Conservation (phyloP, 257 asterid genomes). For the Gardenia jasminoides region DNA sequence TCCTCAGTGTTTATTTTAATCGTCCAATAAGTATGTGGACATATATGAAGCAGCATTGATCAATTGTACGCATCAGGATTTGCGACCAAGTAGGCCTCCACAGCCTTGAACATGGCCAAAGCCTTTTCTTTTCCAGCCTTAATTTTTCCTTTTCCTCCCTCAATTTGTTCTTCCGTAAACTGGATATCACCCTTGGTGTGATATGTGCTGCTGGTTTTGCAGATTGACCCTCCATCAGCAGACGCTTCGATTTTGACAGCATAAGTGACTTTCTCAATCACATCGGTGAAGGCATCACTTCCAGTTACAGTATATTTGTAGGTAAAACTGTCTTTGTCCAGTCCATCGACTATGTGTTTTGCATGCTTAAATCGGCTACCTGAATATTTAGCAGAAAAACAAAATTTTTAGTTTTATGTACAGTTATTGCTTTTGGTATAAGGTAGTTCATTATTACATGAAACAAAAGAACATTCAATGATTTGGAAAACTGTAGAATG, state of each 20-base stretch:
- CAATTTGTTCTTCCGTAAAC: slow-evolving; percentile 34
- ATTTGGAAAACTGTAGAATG: neutral
- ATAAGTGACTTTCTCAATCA: slow-evolving; percentile 40
- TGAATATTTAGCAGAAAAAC: too few relatives aligned
- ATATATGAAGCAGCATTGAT: neutral
- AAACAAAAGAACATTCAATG: neutral
- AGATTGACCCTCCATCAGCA: slow-evolving; percentile 42
- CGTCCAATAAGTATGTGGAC: neutral
- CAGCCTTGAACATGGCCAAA: neutral
- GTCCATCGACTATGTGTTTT: slow-evolving; percentile 39
- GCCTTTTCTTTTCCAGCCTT: neutral
- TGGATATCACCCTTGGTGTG: slow-evolving; percentile 31
- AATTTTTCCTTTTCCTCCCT: slow-evolving; percentile 6
- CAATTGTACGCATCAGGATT: slow-evolving; percentile 1
- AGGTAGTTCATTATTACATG: neutral
- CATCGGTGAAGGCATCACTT: slow-evolving; percentile 43
- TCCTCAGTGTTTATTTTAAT: neutral
- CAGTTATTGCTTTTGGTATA: too few relatives aligned
- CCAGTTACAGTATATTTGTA: slow-evolving; percentile 39
- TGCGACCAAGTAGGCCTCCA: neutral
- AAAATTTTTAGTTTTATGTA: too few relatives aligned
- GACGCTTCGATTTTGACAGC: slow-evolving; percentile 39
- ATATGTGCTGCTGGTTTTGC: slow-evolving; percentile 37
- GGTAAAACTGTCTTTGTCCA: slow-evolving; percentile 39
- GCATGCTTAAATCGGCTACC: slow-evolving; percentile 21